Evolutionary conservation across 2,329 filamentous ascomycete genomes (phyloP).

Genomic region (Cordyceps militaris): DNA sequence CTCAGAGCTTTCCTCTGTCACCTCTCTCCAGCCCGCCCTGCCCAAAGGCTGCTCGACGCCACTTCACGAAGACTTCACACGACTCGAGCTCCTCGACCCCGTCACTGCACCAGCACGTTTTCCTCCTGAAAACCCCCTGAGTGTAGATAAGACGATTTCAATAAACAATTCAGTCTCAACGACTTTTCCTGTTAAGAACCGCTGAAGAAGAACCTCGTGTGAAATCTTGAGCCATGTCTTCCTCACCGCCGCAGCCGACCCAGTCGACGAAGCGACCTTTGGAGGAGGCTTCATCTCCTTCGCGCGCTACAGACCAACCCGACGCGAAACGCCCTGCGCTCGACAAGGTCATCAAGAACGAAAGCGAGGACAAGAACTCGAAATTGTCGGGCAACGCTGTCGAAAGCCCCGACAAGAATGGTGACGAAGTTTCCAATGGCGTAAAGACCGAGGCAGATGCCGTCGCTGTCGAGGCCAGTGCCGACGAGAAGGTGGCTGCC

Average conservation of each 20-base stretch:
- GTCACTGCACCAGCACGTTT: slow-evolving; percentile 83
- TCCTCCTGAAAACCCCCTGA: slow-evolving; percentile 74
- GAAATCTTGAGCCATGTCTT: slow-evolving; percentile 55
- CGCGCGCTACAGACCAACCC: slow-evolving; percentile 82
- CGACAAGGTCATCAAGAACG: slow-evolving; percentile 78
- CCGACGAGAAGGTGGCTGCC: slow-evolving; percentile 42
- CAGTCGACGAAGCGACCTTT: slow-evolving; percentile 84
- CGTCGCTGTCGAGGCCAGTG: slow-evolving; percentile 44
- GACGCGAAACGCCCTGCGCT: slow-evolving; percentile 95
- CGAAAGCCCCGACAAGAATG: slow-evolving; percentile 41
- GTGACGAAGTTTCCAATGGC: slow-evolving; percentile 42
- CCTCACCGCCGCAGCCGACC: slow-evolving; percentile 58
- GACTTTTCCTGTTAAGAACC: slow-evolving; percentile 1
- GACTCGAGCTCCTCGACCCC: slow-evolving; percentile 35
- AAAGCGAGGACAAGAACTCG: slow-evolving; percentile 45
- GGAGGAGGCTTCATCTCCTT: slow-evolving; percentile 94
- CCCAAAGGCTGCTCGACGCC: slow-evolving; percentile 29
- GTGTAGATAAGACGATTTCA: slow-evolving; percentile 61
- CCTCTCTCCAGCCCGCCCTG: slow-evolving; percentile 25
- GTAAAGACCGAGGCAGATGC: slow-evolving; percentile 54
- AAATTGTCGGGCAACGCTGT: slow-evolving; percentile 26
- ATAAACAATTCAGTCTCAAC: slow-evolving; percentile 35
- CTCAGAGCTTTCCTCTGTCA: slow-evolving; percentile 17
- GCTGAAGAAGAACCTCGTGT: background rate
- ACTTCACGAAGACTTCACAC: slow-evolving; percentile 36